These are phyloP conservation scores for Rhizopogon sp. DNA, from an alignment of 768 basidiomycete species.

Conservation along the genomic window DNA sequence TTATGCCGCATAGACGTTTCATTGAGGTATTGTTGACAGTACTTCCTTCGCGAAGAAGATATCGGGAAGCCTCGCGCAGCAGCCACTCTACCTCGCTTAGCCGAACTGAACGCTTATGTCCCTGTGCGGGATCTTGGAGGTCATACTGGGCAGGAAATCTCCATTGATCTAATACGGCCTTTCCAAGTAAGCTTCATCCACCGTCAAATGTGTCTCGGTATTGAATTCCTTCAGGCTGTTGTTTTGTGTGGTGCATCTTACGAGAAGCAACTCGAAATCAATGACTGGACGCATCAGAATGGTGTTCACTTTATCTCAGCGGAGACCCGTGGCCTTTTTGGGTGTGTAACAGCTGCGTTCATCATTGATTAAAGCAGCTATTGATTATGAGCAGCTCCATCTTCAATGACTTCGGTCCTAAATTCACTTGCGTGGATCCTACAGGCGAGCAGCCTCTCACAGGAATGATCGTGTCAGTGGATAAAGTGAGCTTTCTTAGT, in stretches of 20 bases:
- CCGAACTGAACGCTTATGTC: conserved; percentile 95
- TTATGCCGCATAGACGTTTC: background rate
- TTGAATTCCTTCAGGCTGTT: conserved; percentile 56
- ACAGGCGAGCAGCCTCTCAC: conserved; percentile 92
- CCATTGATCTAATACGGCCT: conserved; percentile 73
- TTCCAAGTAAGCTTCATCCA: conserved; percentile 66
- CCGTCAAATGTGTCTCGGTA: background rate
- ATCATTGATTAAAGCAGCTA: background rate
- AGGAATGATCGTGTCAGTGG: conserved; percentile 96
- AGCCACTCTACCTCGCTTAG: conserved; percentile 81
- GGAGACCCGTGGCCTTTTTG: conserved; percentile 91
- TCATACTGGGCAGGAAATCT: conserved; percentile 68
- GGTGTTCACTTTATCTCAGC: conserved; percentile 89
- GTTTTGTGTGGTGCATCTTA: conserved; percentile 79
- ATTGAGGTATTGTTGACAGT: conserved; percentile 43
- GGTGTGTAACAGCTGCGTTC: conserved; percentile 42
- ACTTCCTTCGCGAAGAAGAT: conserved; percentile 87
- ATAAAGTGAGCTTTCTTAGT: conserved; percentile 47
- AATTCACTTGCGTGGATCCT: conserved; percentile 95
- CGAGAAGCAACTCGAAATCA: conserved; percentile 87
- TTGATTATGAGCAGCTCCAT: conserved; percentile 52
- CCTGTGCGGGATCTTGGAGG: conserved; percentile 88
- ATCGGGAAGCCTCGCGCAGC: conserved; percentile 84
- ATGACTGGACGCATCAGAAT: conserved; percentile 90
- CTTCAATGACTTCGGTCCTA: conserved; percentile 95